Base-by-base conservation (phyloP, 2,329 filamentous ascomycete genomes). In the Nakataea oryzae region DNA sequence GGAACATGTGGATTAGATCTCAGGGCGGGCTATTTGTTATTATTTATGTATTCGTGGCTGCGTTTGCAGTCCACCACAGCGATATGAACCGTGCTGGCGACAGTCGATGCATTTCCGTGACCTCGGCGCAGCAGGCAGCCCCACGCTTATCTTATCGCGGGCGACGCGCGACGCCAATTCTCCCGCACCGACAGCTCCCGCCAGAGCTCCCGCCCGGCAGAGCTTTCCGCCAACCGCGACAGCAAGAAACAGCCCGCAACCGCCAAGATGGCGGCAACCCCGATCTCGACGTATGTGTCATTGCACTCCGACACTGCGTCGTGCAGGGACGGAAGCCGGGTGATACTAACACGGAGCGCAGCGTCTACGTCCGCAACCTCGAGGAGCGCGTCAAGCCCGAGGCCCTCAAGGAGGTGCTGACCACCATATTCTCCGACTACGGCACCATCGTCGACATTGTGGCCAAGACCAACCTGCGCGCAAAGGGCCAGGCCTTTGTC, bases 401-500 rank as follows among this genome's bases (percentile, higher is more conserved):
- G 41, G 77, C 85, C 12, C 81, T 97, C 61, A 89, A 87, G 66
- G 83, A 88, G 67, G 84, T 90, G 0, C 81, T 99, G 21, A 78
- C 76, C 27, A 86, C 87, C 65, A 82, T 97, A 70, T 97, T 97
- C 77, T 86, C 86, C 65, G 90, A 96, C 74, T 97, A 95, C 75
- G 95, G 95, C 64, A 83, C 85, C 64, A 86, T 90, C 59, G 80
- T 96, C 58, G 87, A 91, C 65, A 84, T 89, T 62, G 86, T 92
- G 65, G 79, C 82, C 60, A 84, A 86, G 67, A 91, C 85, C 66
- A 97, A 96, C 74, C 76, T 97, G 32, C 93, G 90, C 73, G 90
- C 91, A 56, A 97, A 96, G 73, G 95, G 95, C 14, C 95, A 99
- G 76, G 95, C 95, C 0, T 99, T 99, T 72, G 78, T 99, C 59